Evolutionary conservation across 78 protist species (phyloP).

Genomic region (Dictyostelium capitatum): DNA sequence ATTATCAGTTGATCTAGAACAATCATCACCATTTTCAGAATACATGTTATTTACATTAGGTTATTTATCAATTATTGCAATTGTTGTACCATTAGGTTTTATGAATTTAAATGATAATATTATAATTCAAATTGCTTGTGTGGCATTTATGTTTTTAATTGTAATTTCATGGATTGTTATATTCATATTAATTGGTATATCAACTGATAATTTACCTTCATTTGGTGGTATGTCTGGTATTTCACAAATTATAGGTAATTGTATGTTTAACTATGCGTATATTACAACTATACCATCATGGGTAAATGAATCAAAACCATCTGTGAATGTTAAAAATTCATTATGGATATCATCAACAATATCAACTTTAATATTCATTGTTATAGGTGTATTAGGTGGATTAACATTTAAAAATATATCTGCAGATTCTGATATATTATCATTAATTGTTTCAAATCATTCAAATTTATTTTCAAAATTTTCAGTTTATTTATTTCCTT

Average conservation of each 20-base stretch:
- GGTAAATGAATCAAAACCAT: slow-evolving; percentile 80
- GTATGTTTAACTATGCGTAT: slow-evolving; percentile 80
- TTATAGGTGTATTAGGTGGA: slow-evolving; percentile 47
- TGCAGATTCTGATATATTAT: slow-evolving; percentile 31
- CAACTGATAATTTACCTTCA: slow-evolving; percentile 28
- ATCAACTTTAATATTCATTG: slow-evolving; percentile 31
- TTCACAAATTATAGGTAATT: slow-evolving; percentile 58
- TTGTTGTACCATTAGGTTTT: slow-evolving; percentile 70
- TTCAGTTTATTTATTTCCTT: slow-evolving; percentile 75
- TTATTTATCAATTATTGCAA: slow-evolving; percentile 26
- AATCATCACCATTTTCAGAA: slow-evolving; percentile 48
- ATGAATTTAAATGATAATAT: slow-evolving; percentile 80
- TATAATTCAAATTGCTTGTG: slow-evolving; percentile 63
- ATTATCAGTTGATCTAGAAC: background rate
- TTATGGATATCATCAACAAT: slow-evolving; percentile 24
- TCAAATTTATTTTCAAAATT: slow-evolving; percentile 51
- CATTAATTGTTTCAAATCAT: slow-evolving; percentile 22
- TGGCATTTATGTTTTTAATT: slow-evolving; percentile 32
- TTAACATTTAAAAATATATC: slow-evolving; percentile 55
- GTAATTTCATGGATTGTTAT: slow-evolving; percentile 57
- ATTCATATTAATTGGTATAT: slow-evolving; percentile 29
- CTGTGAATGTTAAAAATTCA: slow-evolving; percentile 30
- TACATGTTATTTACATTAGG: slow-evolving; percentile 73
- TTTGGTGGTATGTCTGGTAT: slow-evolving; percentile 32
- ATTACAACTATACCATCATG: slow-evolving; percentile 76